A percentile compares a stretch with the other conserved stretches of the same genome.
phyloP scores from a whole-genome alignment of 2,329 filamentous ascomycete genomes.

The Exophiala dermatitidis region DNA sequence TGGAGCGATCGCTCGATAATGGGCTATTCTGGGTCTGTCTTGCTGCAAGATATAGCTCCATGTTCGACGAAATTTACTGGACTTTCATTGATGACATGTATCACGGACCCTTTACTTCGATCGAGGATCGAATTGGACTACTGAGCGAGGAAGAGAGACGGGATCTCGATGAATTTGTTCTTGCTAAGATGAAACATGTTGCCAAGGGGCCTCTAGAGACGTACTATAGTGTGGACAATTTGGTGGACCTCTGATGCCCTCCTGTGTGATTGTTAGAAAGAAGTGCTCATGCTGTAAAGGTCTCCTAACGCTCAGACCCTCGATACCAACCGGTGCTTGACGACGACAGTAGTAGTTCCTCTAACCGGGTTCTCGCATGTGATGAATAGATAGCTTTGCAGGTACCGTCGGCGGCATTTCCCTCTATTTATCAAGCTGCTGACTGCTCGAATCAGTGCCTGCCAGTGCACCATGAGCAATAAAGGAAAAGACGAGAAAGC shows the following conservation, averaged over 20 bases:
- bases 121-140: too few species aligned
- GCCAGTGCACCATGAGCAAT: background rate
- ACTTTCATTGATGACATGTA: conserved; percentile 6
- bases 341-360: background rate
- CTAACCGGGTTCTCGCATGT: background rate
- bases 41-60: conserved; percentile 3
- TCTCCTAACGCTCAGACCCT: background rate
- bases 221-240: conserved; percentile 3
- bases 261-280: background rate
- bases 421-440: background rate
- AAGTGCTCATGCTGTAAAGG: background rate
- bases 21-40: conserved; percentile 8
- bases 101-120: too few species aligned
- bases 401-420: background rate
- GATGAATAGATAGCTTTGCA: background rate
- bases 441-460: background rate
- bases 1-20: background rate
- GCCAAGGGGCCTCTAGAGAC: background rate
- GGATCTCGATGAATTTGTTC: too few species aligned
- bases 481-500: background rate
- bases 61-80: conserved; percentile 9
- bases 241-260: conserved; percentile 2
- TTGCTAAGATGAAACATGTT: background rate
- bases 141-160: too few species aligned
- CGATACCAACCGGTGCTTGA: background rate